Percentiles rank a stretch among this genome's conserved stretches.
These are phyloP conservation scores for Candida ovalis DNA, from an alignment of 805 yeast genomes.

Conservation along the genomic window DNA sequence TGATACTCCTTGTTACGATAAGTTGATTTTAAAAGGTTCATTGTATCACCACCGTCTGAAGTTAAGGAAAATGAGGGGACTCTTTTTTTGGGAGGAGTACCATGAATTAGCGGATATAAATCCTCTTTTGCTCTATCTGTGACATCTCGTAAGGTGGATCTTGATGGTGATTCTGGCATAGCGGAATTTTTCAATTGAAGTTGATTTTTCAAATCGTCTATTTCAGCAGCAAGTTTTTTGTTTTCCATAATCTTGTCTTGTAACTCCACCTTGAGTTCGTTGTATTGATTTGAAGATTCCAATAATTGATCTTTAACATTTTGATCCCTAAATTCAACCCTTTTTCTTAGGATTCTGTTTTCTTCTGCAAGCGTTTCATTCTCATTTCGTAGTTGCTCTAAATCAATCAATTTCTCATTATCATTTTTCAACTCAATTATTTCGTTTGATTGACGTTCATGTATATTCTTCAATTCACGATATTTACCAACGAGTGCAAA, in stretches of 20 bases:
- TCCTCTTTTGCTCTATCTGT: not conserved
- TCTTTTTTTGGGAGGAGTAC: not conserved
- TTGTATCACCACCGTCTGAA: constrained; percentile 15
- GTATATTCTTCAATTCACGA: constrained; percentile 6
- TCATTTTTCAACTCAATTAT: not conserved
- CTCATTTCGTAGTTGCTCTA: not conserved
- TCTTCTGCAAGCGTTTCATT: constrained; percentile 10
- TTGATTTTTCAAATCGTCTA: constrained; percentile 3
- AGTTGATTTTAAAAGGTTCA: constrained; percentile 12
- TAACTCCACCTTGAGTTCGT: constrained; percentile 11
- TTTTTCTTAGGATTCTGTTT: constrained; percentile 4
- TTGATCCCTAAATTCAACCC: constrained; percentile 3
- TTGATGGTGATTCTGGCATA: not conserved
- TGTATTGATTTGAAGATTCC: constrained; percentile 16
- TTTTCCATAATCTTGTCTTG: constrained; percentile 12
- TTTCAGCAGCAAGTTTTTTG: not conserved
- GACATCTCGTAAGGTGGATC: not conserved
- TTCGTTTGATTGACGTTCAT: not conserved
- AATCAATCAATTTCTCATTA: not conserved
- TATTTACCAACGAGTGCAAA: constrained; percentile 20
- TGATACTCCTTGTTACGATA: constrained; percentile 12
- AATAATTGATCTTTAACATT: constrained; percentile 9
- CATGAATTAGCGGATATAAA: not conserved
- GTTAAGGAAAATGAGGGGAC: too few species aligned
- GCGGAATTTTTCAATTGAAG: not conserved